Evolutionary conservation across 225 moss, liverwort and hornwort species (phyloP).

Genomic region (Marchantia paleacea): DNA sequence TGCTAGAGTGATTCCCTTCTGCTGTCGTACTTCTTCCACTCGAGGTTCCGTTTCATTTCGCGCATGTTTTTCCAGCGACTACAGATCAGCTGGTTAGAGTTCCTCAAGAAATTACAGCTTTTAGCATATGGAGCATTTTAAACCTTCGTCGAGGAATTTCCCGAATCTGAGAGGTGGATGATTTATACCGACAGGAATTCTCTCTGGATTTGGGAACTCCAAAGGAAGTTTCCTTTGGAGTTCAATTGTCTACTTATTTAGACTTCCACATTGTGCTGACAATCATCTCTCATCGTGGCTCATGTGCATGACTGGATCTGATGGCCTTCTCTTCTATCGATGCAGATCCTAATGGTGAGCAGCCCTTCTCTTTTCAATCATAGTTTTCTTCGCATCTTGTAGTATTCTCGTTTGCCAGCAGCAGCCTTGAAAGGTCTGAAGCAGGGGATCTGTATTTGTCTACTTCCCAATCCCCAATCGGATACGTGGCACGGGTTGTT

Average conservation of each 20-base stretch:
- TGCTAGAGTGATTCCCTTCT: not conserved
- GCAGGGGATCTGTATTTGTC: not conserved
- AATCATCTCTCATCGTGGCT: not conserved
- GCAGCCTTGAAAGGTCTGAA: not conserved
- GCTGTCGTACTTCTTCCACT: not conserved
- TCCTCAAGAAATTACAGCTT: not conserved
- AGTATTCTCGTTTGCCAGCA: not conserved
- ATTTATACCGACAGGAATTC: too few relatives aligned
- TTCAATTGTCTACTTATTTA: not conserved
- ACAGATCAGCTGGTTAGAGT: not conserved
- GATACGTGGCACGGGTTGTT: not conserved
- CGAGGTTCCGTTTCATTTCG: not conserved
- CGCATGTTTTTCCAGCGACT: not conserved
- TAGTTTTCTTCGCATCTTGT: not conserved
- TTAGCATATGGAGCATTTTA: not conserved
- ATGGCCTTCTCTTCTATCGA: not conserved
- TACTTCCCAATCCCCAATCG: not conserved
- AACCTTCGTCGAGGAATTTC: not conserved
- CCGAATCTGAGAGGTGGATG: not conserved
- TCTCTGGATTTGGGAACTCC: too few relatives aligned
- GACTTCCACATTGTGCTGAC: not conserved
- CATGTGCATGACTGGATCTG: conserved; percentile 15
- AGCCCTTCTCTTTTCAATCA: not conserved
- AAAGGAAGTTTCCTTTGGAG: not conserved
- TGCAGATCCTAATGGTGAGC: conserved; percentile 18